phyloP scores from a whole-genome alignment of 169 alveolate species.

The Cryptosporidium xiaoi region DNA sequence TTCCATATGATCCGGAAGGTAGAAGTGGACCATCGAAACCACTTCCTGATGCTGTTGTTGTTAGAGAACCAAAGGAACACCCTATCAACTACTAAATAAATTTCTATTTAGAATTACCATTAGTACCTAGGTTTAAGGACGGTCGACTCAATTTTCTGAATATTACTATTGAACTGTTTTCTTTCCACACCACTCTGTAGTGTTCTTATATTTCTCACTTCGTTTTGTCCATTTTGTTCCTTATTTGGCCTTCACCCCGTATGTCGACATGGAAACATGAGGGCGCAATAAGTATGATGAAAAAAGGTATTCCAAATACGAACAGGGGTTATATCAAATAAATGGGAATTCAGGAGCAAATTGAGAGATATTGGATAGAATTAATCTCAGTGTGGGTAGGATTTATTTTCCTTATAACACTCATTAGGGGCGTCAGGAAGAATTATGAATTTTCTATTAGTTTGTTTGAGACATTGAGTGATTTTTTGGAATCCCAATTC shows the following conservation, averaged over 20 bases:
- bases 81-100: slow-evolving; percentile 20
- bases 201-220: not conserved
- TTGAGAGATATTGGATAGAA: slow-evolving; percentile 22
- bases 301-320: too few relatives aligned
- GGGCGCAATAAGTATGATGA: too few relatives aligned
- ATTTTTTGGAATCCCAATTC: slow-evolving; percentile 38
- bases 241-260: too few relatives aligned
- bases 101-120: slow-evolving; percentile 12
- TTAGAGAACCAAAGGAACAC: slow-evolving; percentile 93
- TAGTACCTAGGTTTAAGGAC: slow-evolving; percentile 4
- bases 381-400: slow-evolving; percentile 35
- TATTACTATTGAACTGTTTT: not conserved
- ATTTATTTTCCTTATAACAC: slow-evolving; percentile 1
- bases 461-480: not conserved
- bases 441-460: slow-evolving; percentile 21
- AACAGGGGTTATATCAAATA: not conserved
- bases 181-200: not conserved
- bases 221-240: too few relatives aligned
- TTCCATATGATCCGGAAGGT: slow-evolving; percentile 97
- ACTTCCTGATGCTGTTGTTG: slow-evolving; percentile 96
- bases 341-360: slow-evolving; percentile 32
- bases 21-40: slow-evolving; percentile 93
- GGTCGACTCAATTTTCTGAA: slow-evolving; percentile 2
- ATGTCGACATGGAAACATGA: too few relatives aligned
- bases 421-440: slow-evolving; percentile 39